Base-by-base conservation (phyloP, 2,329 filamentous ascomycete genomes). In the Ilyonectria mors-panacis region DNA sequence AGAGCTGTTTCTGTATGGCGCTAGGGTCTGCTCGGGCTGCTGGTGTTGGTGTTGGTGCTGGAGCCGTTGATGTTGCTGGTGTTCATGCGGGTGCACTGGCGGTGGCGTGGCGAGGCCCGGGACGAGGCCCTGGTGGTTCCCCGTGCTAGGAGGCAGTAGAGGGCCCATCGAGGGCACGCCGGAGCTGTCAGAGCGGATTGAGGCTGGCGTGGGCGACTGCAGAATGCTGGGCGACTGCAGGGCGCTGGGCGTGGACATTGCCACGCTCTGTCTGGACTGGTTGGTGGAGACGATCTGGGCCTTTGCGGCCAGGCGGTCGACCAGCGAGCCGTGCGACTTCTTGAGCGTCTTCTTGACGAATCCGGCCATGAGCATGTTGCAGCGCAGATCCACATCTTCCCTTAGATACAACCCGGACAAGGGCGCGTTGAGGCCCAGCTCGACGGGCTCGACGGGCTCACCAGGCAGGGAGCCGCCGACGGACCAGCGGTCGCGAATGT, bases 331-430 rank as follows among this genome's bases (percentile, higher is more conserved):
- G 75, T 97, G 94, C 0, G 93, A 89, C 76, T 92, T 93, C 75
- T 93, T 93, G 51, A 97, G 86, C 15, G 93, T 96, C 81, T 90
- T 93, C 84, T 93, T 95, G 65, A 97, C 92, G 76, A 97, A 97
- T 8, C 83, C 82, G 0, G 90, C 86, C 83, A 96, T 88, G 69
- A 96, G 83, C 65, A 94, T 83, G 75, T 94, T 95, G 82, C 94
- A 97, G 64, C 88, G 88, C 85, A 97, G 71, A 69, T 94, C 91
- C 55, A 96, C 91, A 71, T 97, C 94, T 83, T 97, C 94, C n/a
- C 92, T 87, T 47, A 97, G 83, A 77, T 94, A 97, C 13, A 97
- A 83, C 0, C 94, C 94, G 45, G 88, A 83, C 23, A 85, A 80
- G 0, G 94, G 93, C 0, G 86, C 88, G 15, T 87, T 87, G 6